Evolutionary conservation across 163 green algal species (phyloP), one percentile per base, ranked within the genome.

Genomic region (Scenedesmus sp.): DNA sequence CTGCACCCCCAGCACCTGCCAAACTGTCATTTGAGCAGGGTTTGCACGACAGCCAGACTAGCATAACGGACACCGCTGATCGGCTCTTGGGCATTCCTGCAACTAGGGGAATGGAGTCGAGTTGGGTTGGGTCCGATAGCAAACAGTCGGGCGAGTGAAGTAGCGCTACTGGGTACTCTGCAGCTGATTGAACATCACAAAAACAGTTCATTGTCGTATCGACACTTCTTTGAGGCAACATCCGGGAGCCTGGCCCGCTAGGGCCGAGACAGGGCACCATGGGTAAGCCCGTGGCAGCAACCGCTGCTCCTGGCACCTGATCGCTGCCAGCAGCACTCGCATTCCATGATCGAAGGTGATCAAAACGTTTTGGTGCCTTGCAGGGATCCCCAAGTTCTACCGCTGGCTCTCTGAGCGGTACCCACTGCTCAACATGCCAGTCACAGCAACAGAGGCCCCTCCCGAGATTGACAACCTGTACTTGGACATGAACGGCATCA

Each of bases 311-410:
- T 79, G 70, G 70, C 23, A 12, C 70, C 70, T 79, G 70, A 79
- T 79, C 70, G 23, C 18, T 52, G 23, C 23, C 70, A 79, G 70
- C 4, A 76, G 66, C 66, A 8, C 70, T 16, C 52, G 70, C 23
- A 52, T 79, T 79, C 15, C 66, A 2, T 79, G 70, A 79, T 79
- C 23, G 70, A 13, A 13, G 4, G 7, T 79, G 23, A 79, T 52
- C 70, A 52, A 26, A 79, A 52, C 23, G 1, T 52, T 15, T 52
- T 12, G 70, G 70, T 2, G 15, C 23, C 70, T 52, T 55, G 67
- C 95, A 99, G 97, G 97, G 34, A 98, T 99, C 84, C 98, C 98
- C 18, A 99, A 99, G 92, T 99, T 99, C 87, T 99, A 99, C 92
- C 94, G 98, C 26, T 99, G 98, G 98, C 93, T 99, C 16, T 96